phyloP scores from a whole-genome alignment of 1,139 yeast genomes.

The Lodderomyces theae region DNA sequence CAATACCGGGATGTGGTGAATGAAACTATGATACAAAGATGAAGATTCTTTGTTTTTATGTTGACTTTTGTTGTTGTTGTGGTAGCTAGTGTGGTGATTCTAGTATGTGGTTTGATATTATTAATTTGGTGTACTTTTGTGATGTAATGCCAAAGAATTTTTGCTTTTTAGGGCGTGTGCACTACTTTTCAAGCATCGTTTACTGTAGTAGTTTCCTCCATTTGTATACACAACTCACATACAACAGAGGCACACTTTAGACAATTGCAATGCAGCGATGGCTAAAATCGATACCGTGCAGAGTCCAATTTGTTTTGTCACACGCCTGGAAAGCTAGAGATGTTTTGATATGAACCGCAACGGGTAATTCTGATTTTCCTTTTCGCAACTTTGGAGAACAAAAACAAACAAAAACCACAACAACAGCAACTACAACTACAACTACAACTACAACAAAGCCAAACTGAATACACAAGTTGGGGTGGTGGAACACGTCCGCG shows the following conservation, averaged over 20 bases:
- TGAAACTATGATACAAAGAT: constrained; percentile 2
- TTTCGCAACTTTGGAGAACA: neutral
- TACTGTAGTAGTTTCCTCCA: too few relatives aligned
- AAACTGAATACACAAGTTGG: neutral
- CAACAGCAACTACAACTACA: too few relatives aligned
- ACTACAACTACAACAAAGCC: neutral
- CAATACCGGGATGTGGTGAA: too few relatives aligned
- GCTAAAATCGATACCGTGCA: too few relatives aligned
- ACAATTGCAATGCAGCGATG: too few relatives aligned
- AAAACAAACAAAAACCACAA: neutral
- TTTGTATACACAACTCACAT: constrained; percentile 1
- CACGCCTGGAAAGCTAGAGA: too few relatives aligned
- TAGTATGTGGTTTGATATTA: too few relatives aligned
- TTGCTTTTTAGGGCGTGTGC: neutral
- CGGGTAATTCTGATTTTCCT: neutral
- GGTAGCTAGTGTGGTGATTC: neutral
- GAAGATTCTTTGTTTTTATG: neutral
- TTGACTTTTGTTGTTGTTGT: neutral
- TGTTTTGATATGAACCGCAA: neutral
- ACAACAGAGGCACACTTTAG: too few relatives aligned
- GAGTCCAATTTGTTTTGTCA: too few relatives aligned
- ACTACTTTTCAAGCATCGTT: neutral
- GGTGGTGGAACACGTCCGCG: constrained; percentile 4
- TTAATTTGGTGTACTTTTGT: constrained; percentile 3
- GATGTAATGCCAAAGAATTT: neutral